Conservation (phyloP, 345 rosid genomes). For the Linum tenue region DNA sequence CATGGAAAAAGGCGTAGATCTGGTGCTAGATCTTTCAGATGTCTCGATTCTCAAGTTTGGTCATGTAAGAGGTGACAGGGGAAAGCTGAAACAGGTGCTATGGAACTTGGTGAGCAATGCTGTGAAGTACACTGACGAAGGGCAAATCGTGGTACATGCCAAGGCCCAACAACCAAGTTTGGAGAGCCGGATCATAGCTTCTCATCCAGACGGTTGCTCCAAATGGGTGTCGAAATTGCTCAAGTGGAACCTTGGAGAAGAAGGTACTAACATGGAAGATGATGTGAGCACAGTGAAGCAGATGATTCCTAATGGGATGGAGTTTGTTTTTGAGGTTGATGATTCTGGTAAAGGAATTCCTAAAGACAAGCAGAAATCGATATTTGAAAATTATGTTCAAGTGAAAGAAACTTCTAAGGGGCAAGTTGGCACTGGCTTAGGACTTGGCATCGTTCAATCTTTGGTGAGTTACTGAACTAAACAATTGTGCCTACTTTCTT, state of each 20-base stretch:
- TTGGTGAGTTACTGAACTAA: constrained; percentile 13
- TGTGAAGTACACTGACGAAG: constrained; percentile 27
- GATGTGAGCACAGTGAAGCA: constrained; percentile 19
- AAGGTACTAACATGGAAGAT: constrained; percentile 15
- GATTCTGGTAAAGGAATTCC: constrained; percentile 35
- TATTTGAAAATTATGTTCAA: constrained; percentile 35
- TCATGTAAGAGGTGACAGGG: constrained; percentile 20
- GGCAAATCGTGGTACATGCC: constrained; percentile 25
- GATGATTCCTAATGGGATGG: constrained; percentile 15
- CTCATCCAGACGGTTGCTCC: constrained; percentile 8
- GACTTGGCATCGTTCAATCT: constrained; percentile 36
- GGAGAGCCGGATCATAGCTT: constrained; percentile 23
- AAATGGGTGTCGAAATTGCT: constrained; percentile 18
- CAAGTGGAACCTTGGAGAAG: constrained; percentile 10
- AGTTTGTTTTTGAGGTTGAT: constrained; percentile 31
- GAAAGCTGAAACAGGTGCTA: constrained; percentile 27
- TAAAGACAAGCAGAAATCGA: constrained; percentile 23
- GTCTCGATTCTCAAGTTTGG: constrained; percentile 21
- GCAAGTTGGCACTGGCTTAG: constrained; percentile 30
- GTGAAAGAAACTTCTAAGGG: constrained; percentile 27
- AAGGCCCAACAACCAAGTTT: constrained; percentile 18
- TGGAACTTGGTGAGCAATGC: constrained; percentile 31
- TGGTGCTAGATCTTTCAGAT: constrained; percentile 29
- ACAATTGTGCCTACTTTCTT: not conserved
- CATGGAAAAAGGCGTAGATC: constrained; percentile 23